phyloP scores from a whole-genome alignment of 306 rosid genomes.

The Dryas drummondii region DNA sequence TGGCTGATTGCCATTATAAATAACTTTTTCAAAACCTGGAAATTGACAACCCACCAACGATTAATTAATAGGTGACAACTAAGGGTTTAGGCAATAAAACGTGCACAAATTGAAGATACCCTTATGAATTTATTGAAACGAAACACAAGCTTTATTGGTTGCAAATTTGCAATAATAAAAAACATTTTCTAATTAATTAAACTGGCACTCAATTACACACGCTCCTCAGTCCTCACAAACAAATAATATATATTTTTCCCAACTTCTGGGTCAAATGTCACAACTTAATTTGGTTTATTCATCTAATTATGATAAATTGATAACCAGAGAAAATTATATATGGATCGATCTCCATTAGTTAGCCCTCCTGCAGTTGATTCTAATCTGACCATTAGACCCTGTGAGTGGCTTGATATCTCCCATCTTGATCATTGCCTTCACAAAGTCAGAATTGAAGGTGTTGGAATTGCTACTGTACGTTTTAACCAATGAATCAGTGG shows the following conservation, averaged over 20 bases:
- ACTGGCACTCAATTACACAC: neutral
- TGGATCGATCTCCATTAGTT: constrained; percentile 20
- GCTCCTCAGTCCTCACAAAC: neutral
- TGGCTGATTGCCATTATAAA: too few relatives aligned
- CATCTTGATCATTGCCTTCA: constrained; percentile 70
- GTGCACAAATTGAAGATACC: too few relatives aligned
- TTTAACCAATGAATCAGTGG: constrained; percentile 63
- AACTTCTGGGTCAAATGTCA: neutral
- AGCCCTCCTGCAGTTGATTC: constrained; percentile 56
- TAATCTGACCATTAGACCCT: constrained; percentile 71
- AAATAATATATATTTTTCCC: neutral
- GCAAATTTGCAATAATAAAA: neutral
- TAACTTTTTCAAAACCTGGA: too few relatives aligned
- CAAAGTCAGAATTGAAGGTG: constrained; percentile 53
- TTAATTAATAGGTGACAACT: too few relatives aligned
- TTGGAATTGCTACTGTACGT: constrained; percentile 32
- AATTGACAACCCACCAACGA: too few relatives aligned
- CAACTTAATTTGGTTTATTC: neutral
- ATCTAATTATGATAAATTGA: neutral
- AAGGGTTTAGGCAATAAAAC: too few relatives aligned
- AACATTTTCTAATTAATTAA: neutral
- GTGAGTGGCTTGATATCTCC: constrained; percentile 66
- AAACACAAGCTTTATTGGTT: neutral
- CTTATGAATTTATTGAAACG: neutral
- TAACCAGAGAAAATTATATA: neutral